Conservation (phyloP, 306 rosid genomes). For the Cucurbita ficifolia region DNA sequence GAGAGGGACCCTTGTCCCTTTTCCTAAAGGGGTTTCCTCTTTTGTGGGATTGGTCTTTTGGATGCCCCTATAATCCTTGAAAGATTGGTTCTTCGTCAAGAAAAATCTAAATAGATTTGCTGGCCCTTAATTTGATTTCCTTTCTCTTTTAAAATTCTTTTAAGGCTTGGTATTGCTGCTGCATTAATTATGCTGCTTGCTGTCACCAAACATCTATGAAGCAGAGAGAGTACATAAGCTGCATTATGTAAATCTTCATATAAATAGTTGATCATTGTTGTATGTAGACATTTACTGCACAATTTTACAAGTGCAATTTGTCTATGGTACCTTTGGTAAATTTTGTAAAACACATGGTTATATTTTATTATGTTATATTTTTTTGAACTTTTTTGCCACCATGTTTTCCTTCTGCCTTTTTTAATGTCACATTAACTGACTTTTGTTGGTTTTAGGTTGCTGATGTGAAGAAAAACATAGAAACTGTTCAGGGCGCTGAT, state of each 20-base stretch:
- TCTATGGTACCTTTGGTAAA: not conserved
- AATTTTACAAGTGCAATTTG: not conserved
- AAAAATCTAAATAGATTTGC: not conserved
- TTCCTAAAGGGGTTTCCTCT: no score
- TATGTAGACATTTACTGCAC: not conserved
- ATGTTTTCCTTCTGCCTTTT: not conserved
- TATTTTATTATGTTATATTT: not conserved
- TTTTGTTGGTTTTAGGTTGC: constrained; percentile 35
- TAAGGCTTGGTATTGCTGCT: not conserved
- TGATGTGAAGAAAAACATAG: constrained; percentile 72
- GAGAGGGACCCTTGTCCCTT: no score
- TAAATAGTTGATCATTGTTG: not conserved
- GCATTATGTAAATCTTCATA: not conserved
- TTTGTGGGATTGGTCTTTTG: no score
- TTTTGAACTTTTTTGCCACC: not conserved
- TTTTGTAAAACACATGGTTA: not conserved
- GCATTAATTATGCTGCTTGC: not conserved
- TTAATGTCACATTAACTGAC: not conserved
- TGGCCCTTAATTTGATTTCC: no score
- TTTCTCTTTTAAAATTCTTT: no score
- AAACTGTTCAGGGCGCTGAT: constrained; percentile 56
- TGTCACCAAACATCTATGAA: not conserved
- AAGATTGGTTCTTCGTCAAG: no score
- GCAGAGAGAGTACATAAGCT: not conserved
- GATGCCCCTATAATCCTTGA: no score